phyloP scores from a whole-genome alignment of 805 yeast genomes.

The Metschnikowia dekortorum region DNA sequence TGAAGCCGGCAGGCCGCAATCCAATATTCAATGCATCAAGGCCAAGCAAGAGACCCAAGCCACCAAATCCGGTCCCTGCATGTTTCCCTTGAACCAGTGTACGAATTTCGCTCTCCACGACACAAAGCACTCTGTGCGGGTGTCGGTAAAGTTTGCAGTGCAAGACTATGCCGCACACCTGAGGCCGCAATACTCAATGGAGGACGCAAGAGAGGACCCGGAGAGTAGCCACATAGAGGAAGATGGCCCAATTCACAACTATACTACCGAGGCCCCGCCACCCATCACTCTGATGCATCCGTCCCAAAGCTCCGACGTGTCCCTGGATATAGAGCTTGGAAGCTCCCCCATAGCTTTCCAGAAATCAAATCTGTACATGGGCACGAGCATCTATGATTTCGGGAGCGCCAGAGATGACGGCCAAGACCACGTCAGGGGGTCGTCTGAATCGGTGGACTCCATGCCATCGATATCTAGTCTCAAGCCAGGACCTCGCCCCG shows the following conservation, averaged over 20 bases:
- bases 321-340: neutral
- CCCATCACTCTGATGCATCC: neutral
- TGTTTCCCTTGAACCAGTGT: constrained; percentile 13
- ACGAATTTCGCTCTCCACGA: constrained; percentile 8
- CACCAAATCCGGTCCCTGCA: neutral
- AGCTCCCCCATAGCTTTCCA: neutral
- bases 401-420: neutral
- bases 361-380: neutral
- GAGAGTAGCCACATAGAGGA: neutral
- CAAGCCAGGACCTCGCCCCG: neutral
- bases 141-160: constrained; percentile 5
- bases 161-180: constrained; percentile 1
- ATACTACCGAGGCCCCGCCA: neutral
- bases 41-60: neutral
- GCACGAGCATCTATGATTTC: neutral
- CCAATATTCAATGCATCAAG: constrained; percentile 1
- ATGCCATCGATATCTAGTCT: constrained; percentile 3
- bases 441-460: constrained; percentile 2
- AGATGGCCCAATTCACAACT: neutral
- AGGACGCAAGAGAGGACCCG: neutral
- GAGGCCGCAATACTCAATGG: neutral
- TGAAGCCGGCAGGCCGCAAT: neutral
- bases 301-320: neutral
- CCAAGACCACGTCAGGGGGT: neutral
- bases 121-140: constrained; percentile 7